Evolutionary conservation across 2,329 filamentous ascomycete genomes (phyloP).

Genomic region (Aspergillus sp.): DNA sequence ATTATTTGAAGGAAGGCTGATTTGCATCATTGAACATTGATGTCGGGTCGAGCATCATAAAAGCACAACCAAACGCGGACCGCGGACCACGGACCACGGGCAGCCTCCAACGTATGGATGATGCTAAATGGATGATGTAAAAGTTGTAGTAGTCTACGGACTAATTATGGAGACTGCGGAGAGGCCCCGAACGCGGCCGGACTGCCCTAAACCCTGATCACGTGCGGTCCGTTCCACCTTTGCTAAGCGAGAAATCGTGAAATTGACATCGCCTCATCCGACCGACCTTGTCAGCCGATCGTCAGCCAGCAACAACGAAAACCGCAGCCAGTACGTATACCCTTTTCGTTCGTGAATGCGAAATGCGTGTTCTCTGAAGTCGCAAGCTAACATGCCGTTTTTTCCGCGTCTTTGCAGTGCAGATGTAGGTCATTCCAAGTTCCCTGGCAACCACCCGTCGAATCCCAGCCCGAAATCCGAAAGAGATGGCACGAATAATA

Average conservation of each 20-base stretch:
- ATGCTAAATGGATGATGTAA: not conserved
- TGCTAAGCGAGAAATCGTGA: conserved; percentile 49
- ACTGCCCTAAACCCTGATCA: conserved; percentile 42
- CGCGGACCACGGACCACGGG: not conserved
- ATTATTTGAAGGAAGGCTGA: not conserved
- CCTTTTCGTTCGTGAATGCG: conserved; percentile 15
- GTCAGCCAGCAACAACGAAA: conserved; percentile 48
- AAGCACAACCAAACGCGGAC: not conserved
- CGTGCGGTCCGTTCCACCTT: conserved; percentile 33
- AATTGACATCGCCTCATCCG: conserved; percentile 41
- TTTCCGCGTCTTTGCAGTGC: conserved; percentile 62
- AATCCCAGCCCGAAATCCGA: conserved; percentile 3
- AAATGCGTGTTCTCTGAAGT: conserved; percentile 18
- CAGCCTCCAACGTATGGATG: not conserved
- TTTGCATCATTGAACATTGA: not conserved
- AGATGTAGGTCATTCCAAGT: conserved; percentile 71
- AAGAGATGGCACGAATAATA: not conserved
- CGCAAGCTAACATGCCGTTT: conserved; percentile 51
- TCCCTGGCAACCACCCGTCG: conserved; percentile 22
- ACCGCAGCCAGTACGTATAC: conserved; percentile 50
- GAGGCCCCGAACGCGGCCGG: conserved; percentile 12
- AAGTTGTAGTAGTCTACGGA: not conserved
- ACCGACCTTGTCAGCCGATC: conserved; percentile 40
- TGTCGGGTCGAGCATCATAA: not conserved
- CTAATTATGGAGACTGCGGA: conserved; percentile 12